Base-by-base conservation (phyloP, 257 asterid species). In the Thymus quinquecostatus region DNA sequence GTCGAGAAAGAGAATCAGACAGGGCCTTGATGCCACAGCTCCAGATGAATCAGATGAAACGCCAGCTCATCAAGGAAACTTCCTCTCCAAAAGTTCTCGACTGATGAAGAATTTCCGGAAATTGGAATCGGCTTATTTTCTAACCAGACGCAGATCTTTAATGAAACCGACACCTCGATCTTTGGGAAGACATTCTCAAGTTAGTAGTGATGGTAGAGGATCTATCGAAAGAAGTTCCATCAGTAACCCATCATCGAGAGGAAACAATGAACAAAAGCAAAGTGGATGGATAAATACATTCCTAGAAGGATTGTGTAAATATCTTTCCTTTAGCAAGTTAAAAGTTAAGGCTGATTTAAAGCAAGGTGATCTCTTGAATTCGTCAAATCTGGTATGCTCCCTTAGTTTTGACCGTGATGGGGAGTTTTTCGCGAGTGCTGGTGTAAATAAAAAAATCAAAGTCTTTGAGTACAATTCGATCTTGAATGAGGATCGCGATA, bases 371-470 rank as follows among this genome's bases (percentile, higher is more conserved):
- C 96, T 95, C 66, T 81, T 92, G 53, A 88, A 89, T 81, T 87
- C 98, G 59, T 92, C 99, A 28, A 95, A 95, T 83, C 83, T 92
- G 66, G 99, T 95, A 2, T 88, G 96, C 81, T 84, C 99, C 71
- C 88, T 95, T 71, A 82, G 97, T 85, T 95, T 92, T 75, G 98
- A 92, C 81, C 98, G 98, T 41, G 99, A 92, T 71, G 96, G 96
- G 73, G 97, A 95, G 86, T 92, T 87, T 82, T 87, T 95, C 33
- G 99, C 99, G 1, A 87, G 96, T 63, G 99, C 99, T 54, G 99
- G 99, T 56, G 98, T 95, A n/a, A 95, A 89, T 78, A 95, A 87
- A 90, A 95, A 92, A 86, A 95, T 95, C 73, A 95, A 95, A 77
- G 88, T 95, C 32, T 95, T 95, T 33, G 98, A 92, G 79, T 92